These are phyloP conservation scores for Lodderomyces parapsilosis DNA, from an alignment of 1,139 yeast species.

Conservation along the genomic window DNA sequence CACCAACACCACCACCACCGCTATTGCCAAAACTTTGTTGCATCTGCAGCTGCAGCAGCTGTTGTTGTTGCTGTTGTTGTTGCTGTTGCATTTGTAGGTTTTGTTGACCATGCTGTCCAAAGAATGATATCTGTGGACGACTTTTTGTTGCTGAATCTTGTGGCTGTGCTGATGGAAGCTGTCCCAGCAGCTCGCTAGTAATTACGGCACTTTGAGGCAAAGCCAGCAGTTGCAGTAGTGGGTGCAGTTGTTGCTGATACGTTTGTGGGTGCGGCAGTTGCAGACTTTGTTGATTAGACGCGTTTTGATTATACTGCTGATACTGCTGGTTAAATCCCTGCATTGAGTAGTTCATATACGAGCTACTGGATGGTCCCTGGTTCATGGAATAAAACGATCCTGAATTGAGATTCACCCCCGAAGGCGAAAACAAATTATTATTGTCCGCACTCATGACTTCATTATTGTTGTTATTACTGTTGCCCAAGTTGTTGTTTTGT, in stretches of 20 bases:
- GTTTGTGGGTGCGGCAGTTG: slow-evolving; percentile 7
- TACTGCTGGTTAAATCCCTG: slow-evolving; percentile 19
- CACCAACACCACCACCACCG: slow-evolving; percentile 13
- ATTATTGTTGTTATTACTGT: neutral
- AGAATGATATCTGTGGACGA: neutral
- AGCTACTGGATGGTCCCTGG: slow-evolving; percentile 7
- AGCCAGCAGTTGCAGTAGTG: slow-evolving; percentile 11
- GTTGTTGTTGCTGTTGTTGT: slow-evolving; percentile 7
- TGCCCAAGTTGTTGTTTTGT: neutral
- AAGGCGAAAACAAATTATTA: neutral
- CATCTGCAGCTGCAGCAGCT: slow-evolving; percentile 11
- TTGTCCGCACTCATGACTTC: neutral
- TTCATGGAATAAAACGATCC: slow-evolving; percentile 6
- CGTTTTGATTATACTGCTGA: slow-evolving; percentile 8
- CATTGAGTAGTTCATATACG: slow-evolving; percentile 6
- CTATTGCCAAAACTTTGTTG: slow-evolving; percentile 14
- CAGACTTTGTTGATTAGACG: slow-evolving; percentile 4
- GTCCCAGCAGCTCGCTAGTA: neutral
- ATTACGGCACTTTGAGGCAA: neutral
- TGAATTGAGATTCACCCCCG: slow-evolving; percentile 1
- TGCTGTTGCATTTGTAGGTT: slow-evolving; percentile 5
- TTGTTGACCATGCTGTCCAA: slow-evolving; percentile 7
- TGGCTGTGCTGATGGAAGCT: neutral
- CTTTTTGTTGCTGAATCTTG: neutral
- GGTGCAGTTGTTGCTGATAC: slow-evolving; percentile 12